phyloP scores from a whole-genome alignment of 176 grass and related monocot genomes.

The Ensete glaucum region DNA sequence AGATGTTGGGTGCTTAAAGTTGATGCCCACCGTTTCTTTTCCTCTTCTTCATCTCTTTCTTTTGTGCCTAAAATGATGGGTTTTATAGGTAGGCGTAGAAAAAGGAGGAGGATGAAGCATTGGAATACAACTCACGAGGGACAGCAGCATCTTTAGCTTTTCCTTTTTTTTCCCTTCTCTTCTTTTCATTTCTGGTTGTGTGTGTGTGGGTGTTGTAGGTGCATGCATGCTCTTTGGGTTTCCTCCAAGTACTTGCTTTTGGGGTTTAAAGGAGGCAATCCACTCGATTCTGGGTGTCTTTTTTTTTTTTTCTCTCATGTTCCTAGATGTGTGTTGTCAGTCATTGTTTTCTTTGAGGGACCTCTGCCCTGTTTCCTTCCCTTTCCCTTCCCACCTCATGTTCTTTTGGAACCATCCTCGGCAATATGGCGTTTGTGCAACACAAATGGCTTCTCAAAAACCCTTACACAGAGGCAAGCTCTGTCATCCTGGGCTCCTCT shows the following conservation, averaged over 20 bases:
- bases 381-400: too few species aligned
- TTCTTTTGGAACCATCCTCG: too few species aligned
- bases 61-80: conserved; percentile 1
- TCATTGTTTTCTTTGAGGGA: neutral
- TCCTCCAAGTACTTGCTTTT: conserved; percentile 3
- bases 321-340: conserved; percentile 16
- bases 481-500: too few species aligned
- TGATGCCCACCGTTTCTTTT: neutral
- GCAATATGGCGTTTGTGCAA: too few species aligned
- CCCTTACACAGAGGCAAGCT: too few species aligned
- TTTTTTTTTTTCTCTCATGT: conserved; percentile 2
- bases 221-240: neutral
- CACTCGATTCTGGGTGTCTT: neutral
- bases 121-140: neutral
- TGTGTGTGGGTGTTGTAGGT: too few species aligned
- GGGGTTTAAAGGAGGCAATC: neutral
- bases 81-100: neutral
- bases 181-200: neutral
- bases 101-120: neutral
- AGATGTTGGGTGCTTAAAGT: neutral
- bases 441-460: too few species aligned
- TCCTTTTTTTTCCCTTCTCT: neutral
- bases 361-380: neutral
- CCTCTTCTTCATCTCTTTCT: neutral
- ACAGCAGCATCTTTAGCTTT: neutral